Percentiles rank a stretch among this genome's conserved stretches.
Conservation (phyloP, 148 eudicot genomes). For the Chenopodium quinoa region DNA sequence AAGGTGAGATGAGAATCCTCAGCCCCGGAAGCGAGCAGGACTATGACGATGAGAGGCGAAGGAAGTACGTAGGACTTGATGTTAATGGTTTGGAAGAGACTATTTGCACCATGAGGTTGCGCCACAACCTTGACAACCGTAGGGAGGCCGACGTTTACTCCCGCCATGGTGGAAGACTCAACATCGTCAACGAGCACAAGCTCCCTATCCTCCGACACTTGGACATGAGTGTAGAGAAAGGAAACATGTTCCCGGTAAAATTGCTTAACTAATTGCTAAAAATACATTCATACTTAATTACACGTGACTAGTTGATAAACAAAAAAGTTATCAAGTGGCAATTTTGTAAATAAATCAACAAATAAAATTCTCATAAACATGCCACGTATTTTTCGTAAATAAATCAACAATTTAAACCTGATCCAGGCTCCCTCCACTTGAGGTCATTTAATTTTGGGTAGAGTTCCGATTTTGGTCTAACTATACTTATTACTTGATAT, state of each 20-base stretch:
- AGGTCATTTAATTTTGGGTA: too few relatives aligned
- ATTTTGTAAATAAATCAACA: too few relatives aligned
- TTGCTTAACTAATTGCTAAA: not conserved
- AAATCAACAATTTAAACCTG: too few relatives aligned
- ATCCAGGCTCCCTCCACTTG: too few relatives aligned
- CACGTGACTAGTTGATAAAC: too few relatives aligned
- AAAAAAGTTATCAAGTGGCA: too few relatives aligned
- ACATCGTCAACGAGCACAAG: conserved; percentile 50
- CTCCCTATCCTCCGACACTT: conserved; percentile 49
- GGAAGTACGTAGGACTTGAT: conserved; percentile 28
- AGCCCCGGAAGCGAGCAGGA: conserved; percentile 26
- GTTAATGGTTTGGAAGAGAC: conserved; percentile 49
- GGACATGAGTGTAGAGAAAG: conserved; percentile 68
- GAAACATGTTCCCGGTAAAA: conserved; percentile 48
- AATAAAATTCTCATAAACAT: too few relatives aligned
- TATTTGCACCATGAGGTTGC: conserved; percentile 48
- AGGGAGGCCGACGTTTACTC: conserved; percentile 51
- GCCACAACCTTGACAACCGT: conserved; percentile 42
- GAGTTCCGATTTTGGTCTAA: not conserved
- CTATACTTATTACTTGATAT: not conserved
- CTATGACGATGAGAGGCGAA: conserved; percentile 21
- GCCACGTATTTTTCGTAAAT: too few relatives aligned
- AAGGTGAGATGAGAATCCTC: conserved; percentile 26
- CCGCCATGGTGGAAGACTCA: conserved; percentile 50
- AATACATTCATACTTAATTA: too few relatives aligned